phyloP scores from a whole-genome alignment of 305 asterid species.

The Ilex paraguariensis region DNA sequence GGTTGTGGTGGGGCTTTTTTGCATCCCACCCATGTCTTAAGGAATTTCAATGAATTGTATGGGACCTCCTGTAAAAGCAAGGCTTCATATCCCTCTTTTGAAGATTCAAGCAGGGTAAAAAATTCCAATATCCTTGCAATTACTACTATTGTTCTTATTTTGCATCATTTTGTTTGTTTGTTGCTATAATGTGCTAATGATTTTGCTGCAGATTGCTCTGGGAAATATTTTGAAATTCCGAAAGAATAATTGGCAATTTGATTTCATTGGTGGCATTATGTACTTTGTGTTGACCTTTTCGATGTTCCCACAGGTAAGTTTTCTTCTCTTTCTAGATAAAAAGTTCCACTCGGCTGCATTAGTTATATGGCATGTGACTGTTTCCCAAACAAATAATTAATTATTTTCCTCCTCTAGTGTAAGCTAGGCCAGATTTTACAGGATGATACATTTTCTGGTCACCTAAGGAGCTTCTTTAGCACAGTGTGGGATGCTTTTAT shows the following conservation, averaged over 20 bases:
- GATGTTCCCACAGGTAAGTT: conserved; percentile 93
- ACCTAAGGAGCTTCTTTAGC: conserved; percentile 70
- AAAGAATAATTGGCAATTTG: conserved; percentile 99
- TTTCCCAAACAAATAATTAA: conserved; percentile 16
- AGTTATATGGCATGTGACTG: not conserved
- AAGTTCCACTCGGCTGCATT: too few relatives aligned
- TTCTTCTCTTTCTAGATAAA: too few relatives aligned
- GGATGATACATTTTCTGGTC: conserved; percentile 84
- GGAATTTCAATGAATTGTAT: conserved; percentile 48
- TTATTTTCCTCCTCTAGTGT: conserved; percentile 53
- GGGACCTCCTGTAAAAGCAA: conserved; percentile 72
- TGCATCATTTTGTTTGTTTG: conserved; percentile 12
- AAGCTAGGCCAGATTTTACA: conserved; percentile 87
- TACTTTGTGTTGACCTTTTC: conserved; percentile 86
- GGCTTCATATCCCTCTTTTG: conserved; percentile 88
- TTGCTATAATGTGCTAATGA: conserved; percentile 9
- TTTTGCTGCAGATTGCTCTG: conserved; percentile 81
- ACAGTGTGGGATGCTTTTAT: conserved; percentile 80
- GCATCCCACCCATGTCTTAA: conserved; percentile 98
- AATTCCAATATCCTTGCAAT: conserved; percentile 2
- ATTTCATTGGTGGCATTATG: conserved; percentile 91
- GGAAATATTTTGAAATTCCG: conserved; percentile 97
- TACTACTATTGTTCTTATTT: conserved; percentile 2
- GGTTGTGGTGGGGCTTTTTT: conserved; percentile 99
- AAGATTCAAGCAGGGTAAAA: conserved; percentile 96